Percentiles rank a stretch among this genome's conserved stretches.
Conservation (phyloP, 495 filamentous ascomycete genomes). For the Talaromyces stipitatus region DNA sequence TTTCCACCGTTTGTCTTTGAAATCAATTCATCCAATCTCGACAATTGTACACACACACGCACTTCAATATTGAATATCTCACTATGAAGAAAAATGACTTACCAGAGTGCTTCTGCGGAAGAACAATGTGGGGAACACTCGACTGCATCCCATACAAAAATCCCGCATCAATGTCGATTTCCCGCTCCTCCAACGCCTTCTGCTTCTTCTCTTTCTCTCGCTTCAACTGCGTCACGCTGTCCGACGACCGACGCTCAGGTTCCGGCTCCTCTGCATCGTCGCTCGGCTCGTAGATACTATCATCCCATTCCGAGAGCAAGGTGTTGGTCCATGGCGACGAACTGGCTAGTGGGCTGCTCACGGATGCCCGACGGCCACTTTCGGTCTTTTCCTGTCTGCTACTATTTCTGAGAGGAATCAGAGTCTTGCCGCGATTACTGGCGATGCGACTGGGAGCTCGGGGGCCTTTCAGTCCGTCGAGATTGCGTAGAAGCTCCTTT, state of each 20-base stretch:
- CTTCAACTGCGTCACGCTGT: slow-evolving; percentile 5
- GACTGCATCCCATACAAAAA: slow-evolving; percentile 15
- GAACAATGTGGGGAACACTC: slow-evolving; percentile 9
- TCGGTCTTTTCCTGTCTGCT: not conserved
- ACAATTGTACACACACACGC: not conserved
- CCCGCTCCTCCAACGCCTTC: not conserved
- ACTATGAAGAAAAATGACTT: not conserved
- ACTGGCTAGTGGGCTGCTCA: slow-evolving; percentile 5
- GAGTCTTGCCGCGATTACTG: slow-evolving; percentile 18
- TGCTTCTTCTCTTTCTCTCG: not conserved
- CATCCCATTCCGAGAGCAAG: slow-evolving; percentile 5
- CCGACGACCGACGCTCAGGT: slow-evolving; percentile 7
- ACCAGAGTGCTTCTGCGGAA: slow-evolving; percentile 7
- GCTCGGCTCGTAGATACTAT: slow-evolving; percentile 5
- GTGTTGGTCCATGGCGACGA: slow-evolving; percentile 8
- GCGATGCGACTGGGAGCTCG: slow-evolving; percentile 13
- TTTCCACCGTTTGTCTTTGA: not conserved
- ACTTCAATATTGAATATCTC: not conserved
- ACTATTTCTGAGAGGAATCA: slow-evolving; percentile 7
- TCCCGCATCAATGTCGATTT: slow-evolving; percentile 10
- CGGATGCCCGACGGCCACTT: slow-evolving; percentile 4
- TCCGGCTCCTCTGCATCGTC: slow-evolving; percentile 1
- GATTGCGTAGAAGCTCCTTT: slow-evolving; percentile 57
- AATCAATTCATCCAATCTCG: too few relatives aligned
- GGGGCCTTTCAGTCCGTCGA: slow-evolving; percentile 33